Conservation (phyloP, 2,329 filamentous ascomycete genomes). For the Penicillium sp. region DNA sequence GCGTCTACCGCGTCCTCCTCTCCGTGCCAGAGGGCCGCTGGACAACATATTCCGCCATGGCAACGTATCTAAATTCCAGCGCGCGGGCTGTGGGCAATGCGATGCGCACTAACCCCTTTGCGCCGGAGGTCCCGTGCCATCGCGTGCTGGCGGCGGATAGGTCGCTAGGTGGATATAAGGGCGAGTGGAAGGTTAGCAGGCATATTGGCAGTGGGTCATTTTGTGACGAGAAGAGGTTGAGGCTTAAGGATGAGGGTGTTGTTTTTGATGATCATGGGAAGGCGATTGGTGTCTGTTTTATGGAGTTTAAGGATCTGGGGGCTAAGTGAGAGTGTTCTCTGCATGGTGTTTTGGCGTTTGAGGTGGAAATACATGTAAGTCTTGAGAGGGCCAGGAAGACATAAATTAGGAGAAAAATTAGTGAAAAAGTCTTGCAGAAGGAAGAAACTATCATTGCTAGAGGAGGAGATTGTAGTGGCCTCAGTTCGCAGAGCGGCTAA, state of each 20-base stretch:
- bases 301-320: constrained; percentile 25
- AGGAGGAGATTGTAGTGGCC: no score
- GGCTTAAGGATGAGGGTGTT: constrained; percentile 35
- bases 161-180: constrained; percentile 50
- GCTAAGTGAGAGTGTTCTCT: constrained; percentile 13
- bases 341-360: no score
- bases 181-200: constrained; percentile 46
- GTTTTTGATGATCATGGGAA: constrained; percentile 28
- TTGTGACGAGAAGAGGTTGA: constrained; percentile 35
- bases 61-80: constrained; percentile 62
- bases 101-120: constrained; percentile 72
- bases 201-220: constrained; percentile 28
- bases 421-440: no score
- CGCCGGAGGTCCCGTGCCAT: constrained; percentile 75
- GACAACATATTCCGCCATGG: constrained; percentile 71
- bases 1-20: constrained; percentile 65
- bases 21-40: constrained; percentile 71
- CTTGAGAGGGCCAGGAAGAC: no score
- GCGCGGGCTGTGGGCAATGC: constrained; percentile 74
- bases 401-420: no score
- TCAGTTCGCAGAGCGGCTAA: no score
- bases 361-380: no score
- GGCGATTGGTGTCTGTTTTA: constrained; percentile 31
- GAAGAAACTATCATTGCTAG: no score
- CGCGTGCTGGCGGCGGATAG: constrained; percentile 70